Conservation (phyloP, 345 rosid species). For the Rhizophora apiculata region DNA sequence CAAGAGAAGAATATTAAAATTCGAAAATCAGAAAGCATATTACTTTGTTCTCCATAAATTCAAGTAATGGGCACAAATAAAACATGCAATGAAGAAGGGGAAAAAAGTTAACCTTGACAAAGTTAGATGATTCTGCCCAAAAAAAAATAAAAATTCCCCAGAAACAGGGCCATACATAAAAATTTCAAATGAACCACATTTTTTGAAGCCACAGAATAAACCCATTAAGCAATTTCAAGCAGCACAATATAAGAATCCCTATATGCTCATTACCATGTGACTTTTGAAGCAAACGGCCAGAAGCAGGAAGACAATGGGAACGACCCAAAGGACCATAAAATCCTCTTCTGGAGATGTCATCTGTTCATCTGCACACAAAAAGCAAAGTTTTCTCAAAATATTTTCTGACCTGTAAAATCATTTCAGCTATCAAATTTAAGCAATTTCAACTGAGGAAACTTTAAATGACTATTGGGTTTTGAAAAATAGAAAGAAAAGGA, state of each 20-base stretch:
- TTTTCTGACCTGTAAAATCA: background rate
- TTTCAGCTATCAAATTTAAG: background rate
- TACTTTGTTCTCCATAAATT: background rate
- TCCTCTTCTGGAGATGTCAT: conserved; percentile 30
- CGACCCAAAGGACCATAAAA: conserved; percentile 25
- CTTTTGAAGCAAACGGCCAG: conserved; percentile 12
- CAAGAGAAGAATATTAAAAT: too few species aligned
- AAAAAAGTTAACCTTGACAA: conserved; percentile 25
- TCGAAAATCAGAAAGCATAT: too few species aligned
- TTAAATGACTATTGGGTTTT: background rate
- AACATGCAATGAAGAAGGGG: background rate
- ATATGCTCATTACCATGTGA: conserved; percentile 14
- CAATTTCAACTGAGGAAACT: background rate
- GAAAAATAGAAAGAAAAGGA: conserved; percentile 20
- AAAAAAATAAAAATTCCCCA: conserved; percentile 15
- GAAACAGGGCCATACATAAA: conserved; percentile 2
- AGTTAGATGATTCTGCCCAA: conserved; percentile 12
- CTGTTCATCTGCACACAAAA: background rate
- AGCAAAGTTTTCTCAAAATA: background rate
- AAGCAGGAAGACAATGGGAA: conserved; percentile 1
- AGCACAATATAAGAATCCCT: background rate
- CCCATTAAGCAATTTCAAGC: background rate
- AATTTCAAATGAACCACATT: background rate
- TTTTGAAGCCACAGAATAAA: background rate
- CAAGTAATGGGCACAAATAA: background rate